Conservation (phyloP, 139 green algal genomes). For the Pleodorina starrii region DNA sequence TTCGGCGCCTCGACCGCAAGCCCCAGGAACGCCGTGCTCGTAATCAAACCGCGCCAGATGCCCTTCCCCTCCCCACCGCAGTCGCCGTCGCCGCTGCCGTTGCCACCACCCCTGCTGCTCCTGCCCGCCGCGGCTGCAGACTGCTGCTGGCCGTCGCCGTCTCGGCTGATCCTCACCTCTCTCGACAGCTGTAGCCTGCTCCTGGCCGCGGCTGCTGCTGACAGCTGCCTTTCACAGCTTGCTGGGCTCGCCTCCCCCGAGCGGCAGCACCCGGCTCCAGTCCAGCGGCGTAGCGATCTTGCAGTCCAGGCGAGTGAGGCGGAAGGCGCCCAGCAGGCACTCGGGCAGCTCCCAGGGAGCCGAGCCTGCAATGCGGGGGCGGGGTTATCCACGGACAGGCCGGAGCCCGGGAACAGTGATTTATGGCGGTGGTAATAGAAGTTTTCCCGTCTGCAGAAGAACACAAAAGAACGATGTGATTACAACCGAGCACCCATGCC, state of each 20-base stretch:
- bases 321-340: conserved; percentile 61
- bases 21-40: too few species aligned
- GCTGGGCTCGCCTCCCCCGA: not conserved
- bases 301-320: conserved; percentile 34
- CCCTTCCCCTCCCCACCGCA: too few species aligned
- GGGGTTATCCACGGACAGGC: too few species aligned
- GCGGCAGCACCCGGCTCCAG: conserved; percentile 23
- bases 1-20: too few species aligned
- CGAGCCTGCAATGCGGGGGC: conserved; percentile 22
- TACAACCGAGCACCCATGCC: too few species aligned
- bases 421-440: too few species aligned
- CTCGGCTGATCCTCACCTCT: not conserved
- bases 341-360: conserved; percentile 65
- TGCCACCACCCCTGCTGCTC: not conserved
- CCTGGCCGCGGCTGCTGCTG: not conserved
- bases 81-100: not conserved
- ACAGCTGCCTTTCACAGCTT: not conserved
- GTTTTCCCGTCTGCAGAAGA: too few species aligned
- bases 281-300: conserved; percentile 14
- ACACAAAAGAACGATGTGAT: too few species aligned
- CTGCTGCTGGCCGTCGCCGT: too few species aligned
- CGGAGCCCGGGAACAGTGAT: too few species aligned
- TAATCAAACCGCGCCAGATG: too few species aligned
- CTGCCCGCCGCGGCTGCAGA: too few species aligned
- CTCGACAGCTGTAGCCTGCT: not conserved